Evolutionary conservation across 2,329 filamentous ascomycete species (phyloP).

Genomic region (Knufia fluminis): DNA sequence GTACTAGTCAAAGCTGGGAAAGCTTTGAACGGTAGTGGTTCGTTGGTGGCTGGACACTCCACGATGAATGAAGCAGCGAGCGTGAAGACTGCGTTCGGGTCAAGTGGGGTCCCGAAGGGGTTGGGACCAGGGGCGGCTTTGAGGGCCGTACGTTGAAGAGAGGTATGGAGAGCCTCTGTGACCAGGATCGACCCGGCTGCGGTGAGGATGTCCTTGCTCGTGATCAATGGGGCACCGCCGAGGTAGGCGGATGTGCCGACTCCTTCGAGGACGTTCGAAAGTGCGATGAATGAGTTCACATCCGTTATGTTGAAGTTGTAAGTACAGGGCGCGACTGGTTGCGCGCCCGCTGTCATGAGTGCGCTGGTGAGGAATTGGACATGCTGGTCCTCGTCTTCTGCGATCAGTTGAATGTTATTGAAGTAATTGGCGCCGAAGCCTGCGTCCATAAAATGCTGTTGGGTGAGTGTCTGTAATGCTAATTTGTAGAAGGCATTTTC

Average conservation of each 20-base stretch:
- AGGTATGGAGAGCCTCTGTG: slow-evolving; percentile 64
- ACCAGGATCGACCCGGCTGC: slow-evolving; percentile 58
- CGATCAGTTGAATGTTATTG: slow-evolving; percentile 52
- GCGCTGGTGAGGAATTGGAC: slow-evolving; percentile 51
- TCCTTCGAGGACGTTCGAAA: slow-evolving; percentile 61
- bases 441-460: slow-evolving; percentile 54
- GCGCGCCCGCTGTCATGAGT: slow-evolving; percentile 52
- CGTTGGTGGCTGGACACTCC: slow-evolving; percentile 55
- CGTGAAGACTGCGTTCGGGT: slow-evolving; percentile 61
- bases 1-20: slow-evolving; percentile 44
- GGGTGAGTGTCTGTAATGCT: slow-evolving; percentile 58
- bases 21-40: slow-evolving; percentile 53
- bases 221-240: slow-evolving; percentile 58
- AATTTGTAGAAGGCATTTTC: slow-evolving; percentile 64
- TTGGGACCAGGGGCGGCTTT: slow-evolving; percentile 53
- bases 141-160: slow-evolving; percentile 56
- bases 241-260: slow-evolving; percentile 39
- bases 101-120: slow-evolving; percentile 61
- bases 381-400: slow-evolving; percentile 54
- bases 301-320: slow-evolving; percentile 60
- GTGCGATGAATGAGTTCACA: slow-evolving; percentile 52
- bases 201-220: slow-evolving; percentile 50
- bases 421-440: slow-evolving; percentile 49
- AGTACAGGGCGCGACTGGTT: slow-evolving; percentile 58
- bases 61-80: slow-evolving; percentile 64